phyloP scores from a whole-genome alignment of 2,329 filamentous ascomycete species.

The Metarhizium humberi region DNA sequence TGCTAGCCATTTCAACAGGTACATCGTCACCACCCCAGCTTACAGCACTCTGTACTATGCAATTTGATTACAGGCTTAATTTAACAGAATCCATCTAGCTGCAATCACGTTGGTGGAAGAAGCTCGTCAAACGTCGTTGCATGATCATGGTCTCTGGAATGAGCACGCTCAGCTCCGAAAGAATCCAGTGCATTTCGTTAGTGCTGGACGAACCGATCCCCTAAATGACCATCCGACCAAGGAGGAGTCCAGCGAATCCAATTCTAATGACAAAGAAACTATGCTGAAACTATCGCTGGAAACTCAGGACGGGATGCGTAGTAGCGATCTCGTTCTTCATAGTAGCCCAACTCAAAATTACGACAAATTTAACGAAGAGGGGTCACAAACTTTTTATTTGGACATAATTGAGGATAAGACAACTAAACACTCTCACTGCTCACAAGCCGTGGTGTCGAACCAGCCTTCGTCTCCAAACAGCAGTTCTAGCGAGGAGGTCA shows the following conservation, averaged over 20 bases:
- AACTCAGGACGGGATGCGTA: not conserved
- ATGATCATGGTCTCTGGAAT: slow-evolving; percentile 31
- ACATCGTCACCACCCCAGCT: not conserved
- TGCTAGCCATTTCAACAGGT: not conserved
- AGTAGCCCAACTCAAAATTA: not conserved
- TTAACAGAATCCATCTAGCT: not conserved
- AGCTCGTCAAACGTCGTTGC: slow-evolving; percentile 38
- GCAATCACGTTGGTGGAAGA: slow-evolving; percentile 32
- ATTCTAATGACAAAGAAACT: not conserved
- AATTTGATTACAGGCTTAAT: not conserved
- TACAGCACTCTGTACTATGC: not conserved
- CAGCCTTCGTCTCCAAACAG: slow-evolving; percentile 13
- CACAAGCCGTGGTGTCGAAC: slow-evolving; percentile 9
- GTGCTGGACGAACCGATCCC: slow-evolving; percentile 42
- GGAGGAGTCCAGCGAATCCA: not conserved
- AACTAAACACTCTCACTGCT: not conserved
- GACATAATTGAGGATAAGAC: slow-evolving; percentile 24
- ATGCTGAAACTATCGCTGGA: slow-evolving; percentile 1
- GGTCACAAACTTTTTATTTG: slow-evolving; percentile 22
- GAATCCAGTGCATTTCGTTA: slow-evolving; percentile 43
- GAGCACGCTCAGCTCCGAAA: slow-evolving; percentile 33
- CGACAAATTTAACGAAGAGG: not conserved
- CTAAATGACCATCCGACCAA: slow-evolving; percentile 21
- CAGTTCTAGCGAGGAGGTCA: slow-evolving; percentile 56
- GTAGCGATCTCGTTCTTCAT: not conserved